Conservation (phyloP, 805 yeast species). For the Maudiozyma barnettii region DNA sequence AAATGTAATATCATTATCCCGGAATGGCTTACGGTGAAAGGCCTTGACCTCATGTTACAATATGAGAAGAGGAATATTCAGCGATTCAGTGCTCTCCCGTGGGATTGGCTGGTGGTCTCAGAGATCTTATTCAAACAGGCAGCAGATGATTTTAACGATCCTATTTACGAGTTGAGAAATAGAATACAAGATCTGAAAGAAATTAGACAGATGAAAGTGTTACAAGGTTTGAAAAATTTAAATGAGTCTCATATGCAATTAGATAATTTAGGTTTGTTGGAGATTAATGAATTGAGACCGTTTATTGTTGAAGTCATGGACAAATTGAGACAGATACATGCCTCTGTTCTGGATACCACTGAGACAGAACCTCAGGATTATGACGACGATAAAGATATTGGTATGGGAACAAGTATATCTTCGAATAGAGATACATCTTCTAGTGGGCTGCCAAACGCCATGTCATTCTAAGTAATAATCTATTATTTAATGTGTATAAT, state of each 20-base stretch:
- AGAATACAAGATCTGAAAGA: constrained; percentile 78
- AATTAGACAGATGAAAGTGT: constrained; percentile 66
- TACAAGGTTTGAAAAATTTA: constrained; percentile 66
- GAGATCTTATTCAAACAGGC: constrained; percentile 60
- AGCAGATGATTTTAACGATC: constrained; percentile 67
- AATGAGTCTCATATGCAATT: constrained; percentile 77
- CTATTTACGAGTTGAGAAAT: constrained; percentile 60
- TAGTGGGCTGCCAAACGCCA: not conserved
- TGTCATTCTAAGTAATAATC: not conserved
- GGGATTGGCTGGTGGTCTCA: constrained; percentile 81
- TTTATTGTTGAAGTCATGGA: constrained; percentile 76
- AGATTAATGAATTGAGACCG: constrained; percentile 82
- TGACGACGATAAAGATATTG: constrained; percentile 4
- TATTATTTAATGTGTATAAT: too few species aligned
- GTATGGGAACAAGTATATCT: constrained; percentile 1
- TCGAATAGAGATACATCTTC: not conserved
- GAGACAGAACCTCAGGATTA: constrained; percentile 1
- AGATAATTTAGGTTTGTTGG: constrained; percentile 74
- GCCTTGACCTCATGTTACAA: constrained; percentile 49
- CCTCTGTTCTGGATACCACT: not conserved
- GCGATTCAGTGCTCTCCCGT: constrained; percentile 64
- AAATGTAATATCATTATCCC: constrained; percentile 84
- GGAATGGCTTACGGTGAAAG: constrained; percentile 57
- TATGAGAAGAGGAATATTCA: constrained; percentile 52
- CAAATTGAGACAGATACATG: constrained; percentile 47